Evolutionary conservation across 2,329 filamentous ascomycete genomes (phyloP).

Genomic region (Pyrenophora tritici-repentis): DNA sequence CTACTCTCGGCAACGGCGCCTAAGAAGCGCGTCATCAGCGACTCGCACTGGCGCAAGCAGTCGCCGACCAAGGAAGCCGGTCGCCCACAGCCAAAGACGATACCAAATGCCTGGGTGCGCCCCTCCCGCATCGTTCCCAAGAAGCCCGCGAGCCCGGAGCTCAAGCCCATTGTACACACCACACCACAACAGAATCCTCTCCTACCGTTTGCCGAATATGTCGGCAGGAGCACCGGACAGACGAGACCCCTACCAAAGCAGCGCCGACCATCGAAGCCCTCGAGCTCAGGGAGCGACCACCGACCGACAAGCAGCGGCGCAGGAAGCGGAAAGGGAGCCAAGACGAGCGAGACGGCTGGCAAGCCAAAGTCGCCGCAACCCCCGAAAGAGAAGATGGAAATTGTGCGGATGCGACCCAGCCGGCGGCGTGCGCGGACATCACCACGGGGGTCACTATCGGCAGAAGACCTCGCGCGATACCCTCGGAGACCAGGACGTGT

Average conservation of each 20-base stretch:
- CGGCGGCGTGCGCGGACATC: conserved; percentile 38
- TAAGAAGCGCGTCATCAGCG: conserved; percentile 90
- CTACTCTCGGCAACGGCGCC: conserved; percentile 65
- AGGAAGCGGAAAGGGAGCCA: conserved; percentile 32
- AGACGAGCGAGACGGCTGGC: conserved; percentile 24
- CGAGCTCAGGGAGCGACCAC: conserved; percentile 39
- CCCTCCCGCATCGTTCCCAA: conserved; percentile 37
- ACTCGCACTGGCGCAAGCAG: conserved; percentile 78
- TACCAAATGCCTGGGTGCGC: conserved; percentile 48
- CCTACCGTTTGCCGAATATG: conserved; percentile 30
- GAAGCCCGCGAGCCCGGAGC: conserved; percentile 17
- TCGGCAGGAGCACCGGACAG: conserved; percentile 35
- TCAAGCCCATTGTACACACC: conserved; percentile 14
- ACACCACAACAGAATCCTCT: conserved; percentile 23
- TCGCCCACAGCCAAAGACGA: conserved; percentile 41
- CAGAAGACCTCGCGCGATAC: conserved; percentile 30
- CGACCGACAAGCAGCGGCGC: conserved; percentile 42
- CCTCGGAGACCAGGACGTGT: conserved; percentile 23
- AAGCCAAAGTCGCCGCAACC: conserved; percentile 28
- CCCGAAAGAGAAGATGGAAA: conserved; percentile 27
- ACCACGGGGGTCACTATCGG: conserved; percentile 39
- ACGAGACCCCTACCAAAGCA: conserved; percentile 28
- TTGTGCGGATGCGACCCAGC: conserved; percentile 37
- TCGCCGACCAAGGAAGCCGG: conserved; percentile 41
- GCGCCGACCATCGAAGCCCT: conserved; percentile 37